phyloP scores from a whole-genome alignment of 768 basidiomycete genomes.

The Xanthoconium stramineum region DNA sequence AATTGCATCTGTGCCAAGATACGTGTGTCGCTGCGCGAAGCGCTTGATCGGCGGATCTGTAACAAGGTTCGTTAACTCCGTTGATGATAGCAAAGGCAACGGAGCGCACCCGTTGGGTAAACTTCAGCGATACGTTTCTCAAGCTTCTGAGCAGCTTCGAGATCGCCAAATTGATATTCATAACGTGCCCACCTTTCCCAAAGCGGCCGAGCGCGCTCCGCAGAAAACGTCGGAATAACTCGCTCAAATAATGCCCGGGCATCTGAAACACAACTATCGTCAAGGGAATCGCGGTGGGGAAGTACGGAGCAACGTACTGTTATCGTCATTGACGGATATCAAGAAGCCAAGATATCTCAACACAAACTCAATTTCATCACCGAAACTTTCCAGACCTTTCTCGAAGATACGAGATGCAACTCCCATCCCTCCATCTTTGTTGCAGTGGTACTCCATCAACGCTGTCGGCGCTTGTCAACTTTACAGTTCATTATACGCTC shows the following conservation, averaged over 20 bases:
- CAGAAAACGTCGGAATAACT: slow-evolving; percentile 71
- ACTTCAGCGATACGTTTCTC: slow-evolving; percentile 87
- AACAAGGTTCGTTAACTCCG: not conserved
- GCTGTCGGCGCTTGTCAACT: slow-evolving; percentile 45
- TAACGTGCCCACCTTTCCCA: slow-evolving; percentile 98
- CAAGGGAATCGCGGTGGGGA: not conserved
- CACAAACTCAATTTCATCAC: slow-evolving; percentile 81
- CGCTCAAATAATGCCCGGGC: slow-evolving; percentile 95
- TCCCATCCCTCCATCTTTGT: slow-evolving; percentile 64
- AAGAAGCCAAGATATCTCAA: slow-evolving; percentile 89
- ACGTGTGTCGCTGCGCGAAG: slow-evolving; percentile 77
- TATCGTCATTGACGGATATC: slow-evolving; percentile 92
- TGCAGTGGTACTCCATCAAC: slow-evolving; percentile 90
- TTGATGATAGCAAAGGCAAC: not conserved
- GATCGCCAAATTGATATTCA: slow-evolving; percentile 93
- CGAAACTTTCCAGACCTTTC: slow-evolving; percentile 81
- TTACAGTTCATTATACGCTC: not conserved
- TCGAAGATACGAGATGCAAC: slow-evolving; percentile 93
- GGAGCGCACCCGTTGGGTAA: slow-evolving; percentile 71
- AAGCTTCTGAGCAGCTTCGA: slow-evolving; percentile 82
- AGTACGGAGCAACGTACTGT: slow-evolving; percentile 56
- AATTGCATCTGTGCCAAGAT: slow-evolving; percentile 81
- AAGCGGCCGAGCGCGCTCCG: slow-evolving; percentile 76
- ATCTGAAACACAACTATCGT: slow-evolving; percentile 49
- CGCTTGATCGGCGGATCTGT: slow-evolving; percentile 88